Conservation (phyloP, 768 basidiomycete species). For the Mycena amicta region DNA sequence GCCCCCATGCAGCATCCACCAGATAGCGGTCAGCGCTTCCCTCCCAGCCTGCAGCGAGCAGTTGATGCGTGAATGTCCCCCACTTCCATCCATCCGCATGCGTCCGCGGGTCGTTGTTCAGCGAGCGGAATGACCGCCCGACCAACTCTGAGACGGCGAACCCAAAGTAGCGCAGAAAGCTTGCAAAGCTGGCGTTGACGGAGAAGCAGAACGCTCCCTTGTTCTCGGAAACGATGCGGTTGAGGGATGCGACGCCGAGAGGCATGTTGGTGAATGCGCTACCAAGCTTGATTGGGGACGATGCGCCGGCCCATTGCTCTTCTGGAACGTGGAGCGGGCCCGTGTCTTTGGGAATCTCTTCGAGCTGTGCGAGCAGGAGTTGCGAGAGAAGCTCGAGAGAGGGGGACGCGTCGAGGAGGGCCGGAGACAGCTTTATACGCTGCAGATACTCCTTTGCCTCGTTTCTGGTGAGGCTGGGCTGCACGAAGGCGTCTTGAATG, state of each 20-base stretch:
- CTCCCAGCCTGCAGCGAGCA: conserved; percentile 16
- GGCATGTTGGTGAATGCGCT: conserved; percentile 22
- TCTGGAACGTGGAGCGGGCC: conserved; percentile 21
- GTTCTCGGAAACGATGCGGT: conserved; percentile 17
- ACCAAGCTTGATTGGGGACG: conserved; percentile 13
- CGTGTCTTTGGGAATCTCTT: conserved; percentile 21
- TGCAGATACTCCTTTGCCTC: conserved; percentile 15
- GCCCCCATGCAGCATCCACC: conserved; percentile 19
- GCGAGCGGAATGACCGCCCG: conserved; percentile 16
- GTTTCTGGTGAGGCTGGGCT: conserved; percentile 2
- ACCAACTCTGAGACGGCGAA: conserved; percentile 18
- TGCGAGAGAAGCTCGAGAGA: conserved; percentile 15
- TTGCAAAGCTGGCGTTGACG: conserved; percentile 17
- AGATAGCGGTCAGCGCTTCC: conserved; percentile 14
- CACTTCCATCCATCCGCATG: conserved; percentile 22
- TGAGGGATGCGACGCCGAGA: conserved; percentile 10
- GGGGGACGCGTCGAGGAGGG: conserved; percentile 16
- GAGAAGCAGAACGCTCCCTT: conserved; percentile 24
- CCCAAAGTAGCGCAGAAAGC: conserved; percentile 15
- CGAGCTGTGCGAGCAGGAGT: conserved; percentile 17
- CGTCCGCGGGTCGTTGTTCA: conserved; percentile 17
- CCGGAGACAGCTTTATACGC: conserved; percentile 10
- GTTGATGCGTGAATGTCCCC: conserved; percentile 21
- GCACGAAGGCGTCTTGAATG: background rate
- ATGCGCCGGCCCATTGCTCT: conserved; percentile 18